Evolutionary conservation across 306 rosid genomes (phyloP), one percentile per base, ranked within the genome.

Genomic region (Vigna radiata): DNA sequence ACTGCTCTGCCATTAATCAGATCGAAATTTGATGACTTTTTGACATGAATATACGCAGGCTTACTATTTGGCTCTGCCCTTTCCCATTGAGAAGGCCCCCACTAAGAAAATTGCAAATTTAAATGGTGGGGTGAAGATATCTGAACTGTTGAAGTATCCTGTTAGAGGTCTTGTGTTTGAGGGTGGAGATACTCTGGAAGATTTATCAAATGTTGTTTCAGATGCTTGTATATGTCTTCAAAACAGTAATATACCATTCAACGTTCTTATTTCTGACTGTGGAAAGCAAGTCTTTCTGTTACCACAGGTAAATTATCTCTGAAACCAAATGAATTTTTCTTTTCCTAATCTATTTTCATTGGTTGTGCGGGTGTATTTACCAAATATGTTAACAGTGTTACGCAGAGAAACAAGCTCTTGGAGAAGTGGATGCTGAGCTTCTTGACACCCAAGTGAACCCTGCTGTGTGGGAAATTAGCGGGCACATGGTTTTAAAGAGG

Each of bases 391-490:
- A 48, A 73, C 92, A 94, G 98, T 94, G 98, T 77, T 94, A 90
- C 81, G 97, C 98, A 53, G 98, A 94, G 89, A 94, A 94, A 81
- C 98, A 94, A 87, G 97, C 98, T 41, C 97, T 94, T 5, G 98
- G 96, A 75, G 97, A 94, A 85, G 98, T 94, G 84, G 81, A 86
- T 33, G 85, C 91, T 21, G 98, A 94, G 87, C 85, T 94, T 49
- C 91, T 94, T 55, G 98, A 94, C 84, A 94, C 98, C 17, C 98
- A 94, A 88, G 98, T 94, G 82, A 93, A 93, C 71, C 98, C 98
- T n/a, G 98, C 98, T 3, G 98, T 91, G 75, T 93, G 98, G 98
- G 98, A 94, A 77, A 91, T 91, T 19, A 94, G 98, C 25, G 98
- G 98, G 29, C 98, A 94, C 86, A 94, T 94, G 96, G 98, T 94